Evolutionary conservation across 2,329 filamentous ascomycete genomes (phyloP).

Genomic region (Simplicillium aogashimaense): DNA sequence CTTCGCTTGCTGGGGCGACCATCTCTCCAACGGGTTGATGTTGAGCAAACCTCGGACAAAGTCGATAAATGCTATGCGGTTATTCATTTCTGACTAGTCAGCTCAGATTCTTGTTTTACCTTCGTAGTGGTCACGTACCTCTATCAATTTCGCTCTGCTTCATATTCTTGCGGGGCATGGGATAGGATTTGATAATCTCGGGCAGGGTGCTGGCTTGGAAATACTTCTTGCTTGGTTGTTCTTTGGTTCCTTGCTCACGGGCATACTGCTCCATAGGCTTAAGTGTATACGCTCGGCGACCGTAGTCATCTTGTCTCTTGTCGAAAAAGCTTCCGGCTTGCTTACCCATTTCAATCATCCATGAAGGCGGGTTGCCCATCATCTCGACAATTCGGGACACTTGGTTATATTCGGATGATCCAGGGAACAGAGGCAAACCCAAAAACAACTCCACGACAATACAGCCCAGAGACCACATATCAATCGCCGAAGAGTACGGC

Average conservation of each 20-base stretch:
- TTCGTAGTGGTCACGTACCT: slow-evolving; percentile 45
- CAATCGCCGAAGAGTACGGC: slow-evolving; percentile 95
- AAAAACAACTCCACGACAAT: slow-evolving; percentile 98
- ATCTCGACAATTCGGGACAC: slow-evolving; percentile 96
- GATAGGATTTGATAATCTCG: slow-evolving; percentile 95
- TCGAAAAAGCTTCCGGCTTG: slow-evolving; percentile 97
- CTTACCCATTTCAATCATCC: slow-evolving; percentile 99
- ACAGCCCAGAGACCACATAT: slow-evolving; percentile 99
- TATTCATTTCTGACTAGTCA: slow-evolving; percentile 77
- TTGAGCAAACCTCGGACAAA: slow-evolving; percentile 89
- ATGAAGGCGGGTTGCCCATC: slow-evolving; percentile 90
- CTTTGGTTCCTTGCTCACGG: slow-evolving; percentile 88
- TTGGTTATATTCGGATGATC: slow-evolving; percentile 97
- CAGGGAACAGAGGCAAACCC: slow-evolving; percentile 86
- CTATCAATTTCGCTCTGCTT: slow-evolving; percentile 92
- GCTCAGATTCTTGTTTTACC: slow-evolving; percentile 3
- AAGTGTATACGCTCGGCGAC: slow-evolving; percentile 78
- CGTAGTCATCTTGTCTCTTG: slow-evolving; percentile 83
- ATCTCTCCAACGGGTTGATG: slow-evolving; percentile 91
- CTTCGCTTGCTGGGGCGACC: slow-evolving; percentile 96
- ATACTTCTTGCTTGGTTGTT: slow-evolving; percentile 99
- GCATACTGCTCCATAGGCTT: slow-evolving; percentile 99
- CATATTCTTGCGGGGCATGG: slow-evolving; percentile 99
- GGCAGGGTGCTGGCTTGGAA: slow-evolving; percentile 90
- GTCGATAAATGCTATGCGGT: slow-evolving; percentile 93